These are phyloP conservation scores for Hypoxylon sp. DNA, from an alignment of 2,329 filamentous ascomycete genomes.

Conservation along the genomic window DNA sequence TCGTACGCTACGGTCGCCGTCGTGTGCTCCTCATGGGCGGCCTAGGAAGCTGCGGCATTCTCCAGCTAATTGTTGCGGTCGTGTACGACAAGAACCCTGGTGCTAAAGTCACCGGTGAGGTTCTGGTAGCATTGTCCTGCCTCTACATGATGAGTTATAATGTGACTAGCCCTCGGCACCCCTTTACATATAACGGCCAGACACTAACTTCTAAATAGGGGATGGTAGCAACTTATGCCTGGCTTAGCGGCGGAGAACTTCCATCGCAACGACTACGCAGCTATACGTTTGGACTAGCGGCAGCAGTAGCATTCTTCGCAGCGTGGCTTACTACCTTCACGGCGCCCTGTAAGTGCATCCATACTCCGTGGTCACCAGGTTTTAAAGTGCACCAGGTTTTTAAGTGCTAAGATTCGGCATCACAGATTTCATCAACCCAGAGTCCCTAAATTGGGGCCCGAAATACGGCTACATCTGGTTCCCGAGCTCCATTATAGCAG, in stretches of 20 bases:
- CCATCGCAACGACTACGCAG: conserved; percentile 60
- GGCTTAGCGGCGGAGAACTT: conserved; percentile 61
- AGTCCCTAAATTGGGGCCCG: conserved; percentile 58
- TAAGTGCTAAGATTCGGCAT: background rate
- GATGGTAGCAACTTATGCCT: conserved; percentile 60
- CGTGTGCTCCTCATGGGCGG: conserved; percentile 58
- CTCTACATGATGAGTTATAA: conserved; percentile 60
- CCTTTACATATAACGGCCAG: background rate
- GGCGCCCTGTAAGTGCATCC: conserved; percentile 51
- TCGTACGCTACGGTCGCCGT: conserved; percentile 57
- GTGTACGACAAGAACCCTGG: conserved; percentile 53
- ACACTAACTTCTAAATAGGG: conserved; percentile 39
- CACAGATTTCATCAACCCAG: conserved; percentile 59
- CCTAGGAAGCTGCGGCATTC: conserved; percentile 55
- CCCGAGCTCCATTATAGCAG: conserved; percentile 40
- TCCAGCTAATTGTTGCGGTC: conserved; percentile 59
- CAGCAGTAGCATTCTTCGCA: conserved; percentile 57
- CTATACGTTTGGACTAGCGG: conserved; percentile 60
- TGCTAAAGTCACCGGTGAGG: conserved; percentile 46
- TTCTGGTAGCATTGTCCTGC: conserved; percentile 56
- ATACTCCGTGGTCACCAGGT: background rate
- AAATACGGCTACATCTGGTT: conserved; percentile 62
- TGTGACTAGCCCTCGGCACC: conserved; percentile 42
- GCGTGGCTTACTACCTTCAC: conserved; percentile 62
- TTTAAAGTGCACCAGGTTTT: background rate